Percentiles rank a stretch among this genome's conserved stretches.
These are phyloP conservation scores for Phialophora verrucosa DNA, from an alignment of 2,329 filamentous ascomycete species.

Conservation along the genomic window DNA sequence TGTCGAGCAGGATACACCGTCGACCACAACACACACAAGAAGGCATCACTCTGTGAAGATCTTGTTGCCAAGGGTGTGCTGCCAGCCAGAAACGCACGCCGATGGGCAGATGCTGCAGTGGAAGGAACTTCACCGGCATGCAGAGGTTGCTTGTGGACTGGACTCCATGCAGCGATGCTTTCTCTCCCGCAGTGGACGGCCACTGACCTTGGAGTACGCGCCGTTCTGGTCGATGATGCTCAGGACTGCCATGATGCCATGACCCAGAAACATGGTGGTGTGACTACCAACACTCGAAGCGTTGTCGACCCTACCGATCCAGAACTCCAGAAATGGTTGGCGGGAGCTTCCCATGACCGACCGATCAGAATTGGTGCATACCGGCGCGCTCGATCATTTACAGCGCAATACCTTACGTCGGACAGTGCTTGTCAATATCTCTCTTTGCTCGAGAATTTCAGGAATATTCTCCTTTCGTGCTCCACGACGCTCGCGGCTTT, in stretches of 20 bases:
- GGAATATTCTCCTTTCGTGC: constrained; percentile 9
- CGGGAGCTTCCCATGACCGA: neutral
- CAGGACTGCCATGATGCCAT: neutral
- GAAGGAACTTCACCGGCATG: neutral
- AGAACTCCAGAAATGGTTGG: neutral
- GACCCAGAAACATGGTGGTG: neutral
- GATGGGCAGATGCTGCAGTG: neutral
- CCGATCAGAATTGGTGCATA: neutral
- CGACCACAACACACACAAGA: neutral
- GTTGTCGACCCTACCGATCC: neutral
- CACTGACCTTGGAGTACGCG: neutral
- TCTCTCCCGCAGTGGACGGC: neutral
- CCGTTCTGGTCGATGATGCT: neutral
- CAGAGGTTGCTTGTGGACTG: neutral
- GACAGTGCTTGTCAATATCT: neutral
- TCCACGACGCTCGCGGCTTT: constrained; percentile 5
- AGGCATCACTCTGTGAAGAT: constrained; percentile 17
- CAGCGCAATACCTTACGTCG: neutral
- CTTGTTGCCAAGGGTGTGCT: constrained; percentile 14
- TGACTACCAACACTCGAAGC: neutral
- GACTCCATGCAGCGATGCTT: constrained; percentile 1
- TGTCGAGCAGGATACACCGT: neutral
- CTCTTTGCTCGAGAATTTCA: neutral
- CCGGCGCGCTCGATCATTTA: neutral
- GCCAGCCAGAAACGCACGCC: constrained; percentile 3